Evolutionary conservation across 148 eudicot genomes (phyloP).

Genomic region (Chenopodium berlandieri): DNA sequence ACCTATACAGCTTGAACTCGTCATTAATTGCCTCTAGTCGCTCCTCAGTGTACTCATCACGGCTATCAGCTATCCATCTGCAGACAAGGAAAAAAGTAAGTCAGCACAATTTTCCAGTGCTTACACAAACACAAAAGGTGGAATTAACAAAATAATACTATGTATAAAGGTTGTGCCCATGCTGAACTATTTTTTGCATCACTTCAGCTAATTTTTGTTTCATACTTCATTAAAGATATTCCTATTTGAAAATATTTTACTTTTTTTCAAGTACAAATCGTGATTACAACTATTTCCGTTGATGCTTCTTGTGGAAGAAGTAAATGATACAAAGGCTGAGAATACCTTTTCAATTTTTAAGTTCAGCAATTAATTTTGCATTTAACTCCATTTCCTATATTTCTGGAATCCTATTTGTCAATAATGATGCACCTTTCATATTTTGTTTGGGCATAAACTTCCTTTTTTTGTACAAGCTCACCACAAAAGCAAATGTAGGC

Average conservation of each 20-base stretch:
- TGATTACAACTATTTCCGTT: neutral
- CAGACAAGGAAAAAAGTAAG: neutral
- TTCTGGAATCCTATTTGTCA: neutral
- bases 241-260: neutral
- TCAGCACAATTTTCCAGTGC: neutral
- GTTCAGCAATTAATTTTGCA: neutral
- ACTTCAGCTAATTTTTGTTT: neutral
- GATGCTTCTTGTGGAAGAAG: neutral
- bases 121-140: neutral
- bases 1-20: conserved; percentile 94
- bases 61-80: conserved; percentile 99
- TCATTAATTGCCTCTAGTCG: conserved; percentile 85
- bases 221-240: neutral
- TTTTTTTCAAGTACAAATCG: neutral
- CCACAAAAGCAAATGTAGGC: neutral
- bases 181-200: neutral
- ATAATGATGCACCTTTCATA: neutral
- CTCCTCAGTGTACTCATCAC: conserved; percentile 93
- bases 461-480: no score
- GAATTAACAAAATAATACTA: neutral
- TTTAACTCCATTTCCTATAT: neutral
- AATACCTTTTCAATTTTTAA: neutral
- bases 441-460: neutral
- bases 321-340: neutral
- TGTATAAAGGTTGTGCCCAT: neutral